A percentile compares a stretch with the other conserved stretches of the same genome.
phyloP scores from a whole-genome alignment of 2,329 filamentous ascomycete species.

The Pseudogymnoascus pannorum region DNA sequence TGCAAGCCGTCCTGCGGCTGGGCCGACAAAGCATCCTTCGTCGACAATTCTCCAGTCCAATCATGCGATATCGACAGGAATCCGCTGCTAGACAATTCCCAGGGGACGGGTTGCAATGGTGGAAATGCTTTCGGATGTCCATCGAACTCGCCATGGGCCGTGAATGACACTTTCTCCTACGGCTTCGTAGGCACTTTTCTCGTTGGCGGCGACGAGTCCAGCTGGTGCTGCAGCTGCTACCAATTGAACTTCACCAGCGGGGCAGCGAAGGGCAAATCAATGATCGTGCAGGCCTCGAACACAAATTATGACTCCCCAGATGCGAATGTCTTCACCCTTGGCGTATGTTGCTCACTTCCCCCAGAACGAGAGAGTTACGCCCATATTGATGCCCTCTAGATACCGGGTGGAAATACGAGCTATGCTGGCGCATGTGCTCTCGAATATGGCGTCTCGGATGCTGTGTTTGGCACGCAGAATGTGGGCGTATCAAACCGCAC shows the following conservation, averaged over 20 bases:
- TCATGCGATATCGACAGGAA: conserved; percentile 50
- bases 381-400: neutral
- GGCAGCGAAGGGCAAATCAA: conserved; percentile 46
- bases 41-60: conserved; percentile 37
- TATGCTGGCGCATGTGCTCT: neutral
- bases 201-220: conserved; percentile 35
- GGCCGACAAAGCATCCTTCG: conserved; percentile 49
- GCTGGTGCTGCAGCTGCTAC: conserved; percentile 51
- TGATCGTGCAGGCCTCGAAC: conserved; percentile 55
- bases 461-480: neutral
- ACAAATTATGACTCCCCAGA: conserved; percentile 46
- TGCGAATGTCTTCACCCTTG: conserved; percentile 47
- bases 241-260: conserved; percentile 53
- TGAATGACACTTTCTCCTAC: conserved; percentile 44
- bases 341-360: conserved; percentile 26
- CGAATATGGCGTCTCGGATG: neutral
- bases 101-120: conserved; percentile 46
- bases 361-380: neutral
- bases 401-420: neutral
- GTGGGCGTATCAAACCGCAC: neutral
- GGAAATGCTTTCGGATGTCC: conserved; percentile 48
- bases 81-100: conserved; percentile 42
- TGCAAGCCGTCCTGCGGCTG: conserved; percentile 63
- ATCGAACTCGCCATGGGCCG: conserved; percentile 43
- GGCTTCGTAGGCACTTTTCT: conserved; percentile 47